Conservation (phyloP, 2,329 filamentous ascomycete species). For the Penicillium sp. region DNA sequence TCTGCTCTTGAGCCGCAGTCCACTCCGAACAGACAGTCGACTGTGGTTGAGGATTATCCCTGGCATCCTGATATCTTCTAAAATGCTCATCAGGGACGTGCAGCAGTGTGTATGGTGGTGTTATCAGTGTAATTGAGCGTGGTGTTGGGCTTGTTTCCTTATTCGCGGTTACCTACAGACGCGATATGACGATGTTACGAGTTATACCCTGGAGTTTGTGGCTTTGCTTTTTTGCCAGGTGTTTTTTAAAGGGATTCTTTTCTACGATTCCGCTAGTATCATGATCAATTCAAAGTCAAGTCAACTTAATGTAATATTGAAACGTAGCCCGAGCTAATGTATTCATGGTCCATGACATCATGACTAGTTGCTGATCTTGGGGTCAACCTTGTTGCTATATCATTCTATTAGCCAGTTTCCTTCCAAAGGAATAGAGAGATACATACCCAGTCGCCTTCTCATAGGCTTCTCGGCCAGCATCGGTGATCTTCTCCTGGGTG, state of each 20-base stretch:
- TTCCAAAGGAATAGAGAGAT: too few species aligned
- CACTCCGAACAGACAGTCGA: slow-evolving; percentile 4
- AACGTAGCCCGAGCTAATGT: neutral
- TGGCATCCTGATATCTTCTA: slow-evolving; percentile 45
- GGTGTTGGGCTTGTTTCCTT: neutral
- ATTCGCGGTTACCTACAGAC: neutral
- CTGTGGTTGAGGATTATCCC: slow-evolving; percentile 29
- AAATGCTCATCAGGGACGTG: slow-evolving; percentile 1
- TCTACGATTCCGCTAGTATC: neutral
- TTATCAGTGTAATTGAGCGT: neutral
- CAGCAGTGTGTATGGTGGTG: neutral
- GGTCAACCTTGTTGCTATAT: neutral
- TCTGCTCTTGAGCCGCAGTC: slow-evolving; percentile 6
- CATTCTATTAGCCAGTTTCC: neutral
- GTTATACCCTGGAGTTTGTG: slow-evolving; percentile 17
- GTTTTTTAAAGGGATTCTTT: neutral
- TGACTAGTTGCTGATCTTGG: neutral
- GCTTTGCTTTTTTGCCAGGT: neutral
- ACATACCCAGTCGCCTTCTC: neutral
- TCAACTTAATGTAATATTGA: neutral
- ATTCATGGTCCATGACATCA: neutral
- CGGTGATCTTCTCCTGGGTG: neutral
- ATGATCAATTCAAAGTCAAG: neutral
- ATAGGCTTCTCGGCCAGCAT: neutral
- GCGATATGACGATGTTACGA: slow-evolving; percentile 22